Base-by-base conservation (phyloP, 352 stramenopile genomes). In the Globisporangium polare region DNA sequence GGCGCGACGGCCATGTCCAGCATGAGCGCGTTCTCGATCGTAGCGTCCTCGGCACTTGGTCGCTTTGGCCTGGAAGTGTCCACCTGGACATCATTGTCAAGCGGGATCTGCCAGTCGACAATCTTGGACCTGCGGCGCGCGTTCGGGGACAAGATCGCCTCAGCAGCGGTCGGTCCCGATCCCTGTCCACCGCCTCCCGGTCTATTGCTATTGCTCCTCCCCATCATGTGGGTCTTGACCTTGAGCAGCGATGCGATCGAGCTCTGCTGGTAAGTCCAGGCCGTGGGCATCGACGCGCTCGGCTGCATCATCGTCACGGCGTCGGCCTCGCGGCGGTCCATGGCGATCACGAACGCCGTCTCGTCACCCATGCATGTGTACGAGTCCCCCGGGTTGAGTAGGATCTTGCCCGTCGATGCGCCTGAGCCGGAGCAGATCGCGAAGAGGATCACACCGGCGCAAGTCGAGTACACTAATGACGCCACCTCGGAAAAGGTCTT, bases 401-500 rank as follows among this genome's bases (percentile, higher is more conserved):
- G 47, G 50, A 93, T 86, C 60, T 77, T 82, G 0, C 64, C 76
- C 4, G 35, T 51, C 13, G 35, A 60, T 39, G 42, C 53, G 42
- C 39, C 52, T 42, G 43, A 51, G 27, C 64, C 73, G 0, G 74
- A 75, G 31, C 72, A 60, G 41, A 95, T 71, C 26, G 83, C 86
- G 53, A 95, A 92, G 12, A 93, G 67, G 35, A 95, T 87, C 27
- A 95, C 85, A 1, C 83, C 80, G 12, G 75, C 72, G 63, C 86
- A 95, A 27, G 89, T 75, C 3, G 75, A 79, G 60, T 93, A 95
- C 37, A 81, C 79, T 12, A 91, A 76, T 5, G 83, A 88, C 29
- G 86, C 80, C 27, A 92, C 78, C 54, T 95, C 83, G 0, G 86
- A 78, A 54, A 95, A 95, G 0, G 86, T 90, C 55, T 88, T 88